Percentiles rank a stretch among this genome's conserved stretches.
Evolutionary conservation across 768 basidiomycete genomes (phyloP).

Genomic region (Auriculariales sp.): DNA sequence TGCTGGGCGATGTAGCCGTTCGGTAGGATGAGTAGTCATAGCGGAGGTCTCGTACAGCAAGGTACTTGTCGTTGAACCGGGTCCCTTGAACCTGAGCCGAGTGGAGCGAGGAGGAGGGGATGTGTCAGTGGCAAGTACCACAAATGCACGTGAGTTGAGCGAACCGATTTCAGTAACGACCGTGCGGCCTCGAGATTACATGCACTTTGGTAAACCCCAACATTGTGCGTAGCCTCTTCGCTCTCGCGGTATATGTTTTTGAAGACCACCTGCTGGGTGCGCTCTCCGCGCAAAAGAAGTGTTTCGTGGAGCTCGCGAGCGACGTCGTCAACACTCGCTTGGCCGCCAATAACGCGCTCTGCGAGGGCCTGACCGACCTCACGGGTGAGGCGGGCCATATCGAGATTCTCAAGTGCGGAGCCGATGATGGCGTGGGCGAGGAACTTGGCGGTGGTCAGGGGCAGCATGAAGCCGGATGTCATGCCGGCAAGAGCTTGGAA

Average conservation of each 20-base stretch:
- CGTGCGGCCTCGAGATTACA: conserved; percentile 56
- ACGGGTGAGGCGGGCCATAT: conserved; percentile 91
- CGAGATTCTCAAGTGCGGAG: conserved; percentile 90
- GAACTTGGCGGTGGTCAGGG: conserved; percentile 86
- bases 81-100: conserved; percentile 66
- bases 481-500: conserved; percentile 85
- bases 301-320: conserved; percentile 88
- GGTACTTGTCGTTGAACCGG: conserved; percentile 96
- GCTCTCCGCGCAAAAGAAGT: conserved; percentile 80
- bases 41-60: conserved; percentile 47
- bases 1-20: conserved; percentile 18
- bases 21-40: conserved; percentile 37
- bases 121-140: background rate
- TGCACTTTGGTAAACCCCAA: conserved; percentile 67
- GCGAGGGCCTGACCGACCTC: conserved; percentile 93
- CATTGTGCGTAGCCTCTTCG: conserved; percentile 80
- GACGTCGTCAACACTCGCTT: conserved; percentile 96
- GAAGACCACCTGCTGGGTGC: conserved; percentile 90
- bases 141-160: conserved; percentile 9
- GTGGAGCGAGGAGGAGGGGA: conserved; percentile 4
- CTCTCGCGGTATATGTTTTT: conserved; percentile 93
- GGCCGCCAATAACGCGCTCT: conserved; percentile 77
- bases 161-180: conserved; percentile 64
- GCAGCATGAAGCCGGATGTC: conserved; percentile 91
- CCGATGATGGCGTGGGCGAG: conserved; percentile 94